Base-by-base conservation (phyloP, 2,329 filamentous ascomycete genomes). In the Alternaria brassicae region DNA sequence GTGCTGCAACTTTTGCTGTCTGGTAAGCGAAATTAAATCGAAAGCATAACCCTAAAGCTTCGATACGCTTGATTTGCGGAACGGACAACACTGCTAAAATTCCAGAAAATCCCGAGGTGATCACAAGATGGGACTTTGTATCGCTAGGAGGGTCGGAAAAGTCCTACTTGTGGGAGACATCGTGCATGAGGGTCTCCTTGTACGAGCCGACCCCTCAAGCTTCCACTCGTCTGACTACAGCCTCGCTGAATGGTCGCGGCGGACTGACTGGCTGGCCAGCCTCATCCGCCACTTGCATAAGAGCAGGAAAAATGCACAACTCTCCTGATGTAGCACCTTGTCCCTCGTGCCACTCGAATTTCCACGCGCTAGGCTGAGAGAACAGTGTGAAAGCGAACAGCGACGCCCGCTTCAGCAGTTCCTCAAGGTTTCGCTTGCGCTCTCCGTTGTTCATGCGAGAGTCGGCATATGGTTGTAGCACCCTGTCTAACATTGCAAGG, bases 311-410 rank as follows among this genome's bases (percentile, higher is more conserved):
- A 12, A 77, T 67, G 49, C 74, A 75, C 2, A 78, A 48, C 19
- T 69, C 72, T 8, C 72, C 72, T 8, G 70, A 64, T 40, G 68
- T 65, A 9, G 66, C 64, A 19, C 50, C 56, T 10, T 67, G 53
- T 3, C 67, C 61, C 36, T 67, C 63, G 30, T 72, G 64, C 75
- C 76, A 78, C 28, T 77, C 75, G 23, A 78, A 76, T 6, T 66
- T 58, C 69, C 69, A 79, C 7, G 62, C 56, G 27, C 68, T 72
- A 1, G 72, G 75, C 56, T 79, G 76, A 7, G 72, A 74, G 55
- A 79, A 78, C 3, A 78, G 58, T 1, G 72, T 68, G 45, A 73
- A 77, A n/a, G 73, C 75, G 45, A 77, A 76, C 3, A 62, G 60
- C 1, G 74, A 74, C 3, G 71, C 70, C 4, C 74, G 69, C 47